Base-by-base conservation (phyloP, 1,284 basidiomycete species). In the Malassezia slooffiae region DNA sequence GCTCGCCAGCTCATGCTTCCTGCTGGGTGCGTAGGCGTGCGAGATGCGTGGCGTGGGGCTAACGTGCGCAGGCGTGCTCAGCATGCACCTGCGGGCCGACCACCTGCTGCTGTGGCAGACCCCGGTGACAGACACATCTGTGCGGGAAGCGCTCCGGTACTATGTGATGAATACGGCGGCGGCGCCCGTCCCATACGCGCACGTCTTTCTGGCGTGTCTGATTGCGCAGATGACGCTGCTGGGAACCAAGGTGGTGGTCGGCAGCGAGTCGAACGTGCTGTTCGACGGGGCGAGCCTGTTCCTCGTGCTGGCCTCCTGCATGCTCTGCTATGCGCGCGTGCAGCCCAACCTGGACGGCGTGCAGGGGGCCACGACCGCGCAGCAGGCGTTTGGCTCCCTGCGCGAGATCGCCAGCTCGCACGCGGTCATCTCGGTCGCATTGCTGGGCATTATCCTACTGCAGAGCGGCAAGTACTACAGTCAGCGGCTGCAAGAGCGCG, bases 391-490 rank as follows among this genome's bases (percentile, higher is more conserved):
- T n/a, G n/a, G n/a, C n/a, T 44, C 62, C 5, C 49, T 67, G n/a
- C 52, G 66, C 20, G 66, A 69, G 22, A 52, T 69, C 13, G 66
- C 66, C 9, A 55, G 54, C 20, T 62, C 64, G 1, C 54, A 69
- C 30, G 59, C 63, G 12, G 58, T 69, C 28, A 43, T 67, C 27
- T 62, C 64, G 13, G 58, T 62, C 19, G 66, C 65, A 5, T 42
- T 69, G 12, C 46, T 67, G 19, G 66, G 66, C 34, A 55, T 67
- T 34, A 49, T 69, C 20, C 47, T 67, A 1, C 48, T 69, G 22
- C 66, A 69, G 39, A 55, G 56, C 33, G 66, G 59, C n/a, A 65
- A 69, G 34, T 69, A 66, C 55, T 69, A 67, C 49, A 58, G 57
- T 34, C 61, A 67, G 43, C 47, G 65, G 33, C 51, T 67, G 20